These are phyloP conservation scores for Fusarium kyushuense DNA, from an alignment of 2,329 filamentous ascomycete species.

Conservation along the genomic window DNA sequence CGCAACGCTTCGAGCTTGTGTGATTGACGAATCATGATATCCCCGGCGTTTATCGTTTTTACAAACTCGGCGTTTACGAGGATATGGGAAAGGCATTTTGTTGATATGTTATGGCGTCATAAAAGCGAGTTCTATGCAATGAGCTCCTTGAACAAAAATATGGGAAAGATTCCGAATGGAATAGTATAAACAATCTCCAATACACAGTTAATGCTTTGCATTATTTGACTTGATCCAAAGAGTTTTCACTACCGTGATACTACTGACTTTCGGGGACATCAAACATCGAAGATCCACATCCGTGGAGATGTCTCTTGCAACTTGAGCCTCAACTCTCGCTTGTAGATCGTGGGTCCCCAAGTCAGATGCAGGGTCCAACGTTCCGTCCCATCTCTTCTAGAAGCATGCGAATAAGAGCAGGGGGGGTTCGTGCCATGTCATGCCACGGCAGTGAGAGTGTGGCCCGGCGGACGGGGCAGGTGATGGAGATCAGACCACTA, in stretches of 20 bases:
- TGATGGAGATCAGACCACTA: conserved; percentile 43
- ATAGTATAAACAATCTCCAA: conserved; percentile 46
- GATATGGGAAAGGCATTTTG: conserved; percentile 15
- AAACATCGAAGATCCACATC: neutral
- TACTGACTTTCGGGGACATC: neutral
- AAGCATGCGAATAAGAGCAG: neutral
- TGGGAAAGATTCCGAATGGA: conserved; percentile 29
- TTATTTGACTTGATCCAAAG: neutral
- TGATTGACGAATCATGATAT: conserved; percentile 49
- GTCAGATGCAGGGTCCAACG: conserved; percentile 27
- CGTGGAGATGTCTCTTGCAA: neutral
- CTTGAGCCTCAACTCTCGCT: conserved; percentile 8
- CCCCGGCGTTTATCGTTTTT: conserved; percentile 39
- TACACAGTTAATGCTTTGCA: conserved; percentile 41
- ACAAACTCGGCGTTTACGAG: conserved; percentile 1
- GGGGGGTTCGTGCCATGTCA: conserved; percentile 22
- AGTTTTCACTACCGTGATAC: neutral
- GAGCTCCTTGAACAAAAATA: conserved; percentile 33
- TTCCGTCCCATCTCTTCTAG: conserved; percentile 15
- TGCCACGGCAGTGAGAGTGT: conserved; percentile 15
- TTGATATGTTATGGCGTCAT: conserved; percentile 36
- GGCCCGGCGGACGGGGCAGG: conserved; percentile 17
- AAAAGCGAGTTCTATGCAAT: conserved; percentile 17
- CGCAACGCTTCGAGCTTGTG: conserved; percentile 32
- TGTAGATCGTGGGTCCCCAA: conserved; percentile 20